These are phyloP conservation scores for Jatropha multifida DNA, from an alignment of 441 rosid genomes.

Conservation along the genomic window DNA sequence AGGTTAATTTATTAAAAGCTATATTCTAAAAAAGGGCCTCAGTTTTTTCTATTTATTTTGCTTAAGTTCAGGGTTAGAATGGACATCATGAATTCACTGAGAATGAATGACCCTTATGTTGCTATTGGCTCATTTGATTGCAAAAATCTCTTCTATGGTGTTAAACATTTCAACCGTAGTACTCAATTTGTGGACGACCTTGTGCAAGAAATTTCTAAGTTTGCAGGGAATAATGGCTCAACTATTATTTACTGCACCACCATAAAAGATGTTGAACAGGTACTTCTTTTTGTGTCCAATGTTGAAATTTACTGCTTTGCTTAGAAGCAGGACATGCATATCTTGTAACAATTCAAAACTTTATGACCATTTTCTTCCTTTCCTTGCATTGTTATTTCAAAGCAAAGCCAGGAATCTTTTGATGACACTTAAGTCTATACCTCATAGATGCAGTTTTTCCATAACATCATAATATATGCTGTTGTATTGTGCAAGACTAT, in stretches of 20 bases:
- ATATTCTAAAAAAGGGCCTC: not conserved
- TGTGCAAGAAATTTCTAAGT: constrained; percentile 44
- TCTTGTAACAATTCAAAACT: not conserved
- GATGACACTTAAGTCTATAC: not conserved
- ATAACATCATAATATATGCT: not conserved
- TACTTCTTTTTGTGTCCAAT: constrained; percentile 8
- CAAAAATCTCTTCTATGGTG: constrained; percentile 52
- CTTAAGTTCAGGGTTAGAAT: constrained; percentile 38
- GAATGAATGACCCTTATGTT: constrained; percentile 45
- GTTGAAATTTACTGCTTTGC: not conserved
- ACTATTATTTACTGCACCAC: constrained; percentile 51
- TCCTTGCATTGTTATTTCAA: not conserved
- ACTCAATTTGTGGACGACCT: constrained; percentile 37
- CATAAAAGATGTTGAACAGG: constrained; percentile 50
- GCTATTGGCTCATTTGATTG: constrained; percentile 56
- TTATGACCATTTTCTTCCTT: not conserved
- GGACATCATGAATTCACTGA: constrained; percentile 43
- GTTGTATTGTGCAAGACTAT: not conserved
- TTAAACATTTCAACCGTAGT: constrained; percentile 38
- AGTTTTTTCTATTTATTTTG: constrained; percentile 2
- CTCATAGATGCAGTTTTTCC: not conserved
- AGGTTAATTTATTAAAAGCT: not conserved
- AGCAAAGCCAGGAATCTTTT: not conserved
- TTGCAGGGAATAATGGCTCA: constrained; percentile 30
- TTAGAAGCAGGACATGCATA: not conserved